phyloP scores from a whole-genome alignment of 23 red algal genomes.

The Cyanidium caldarium region DNA sequence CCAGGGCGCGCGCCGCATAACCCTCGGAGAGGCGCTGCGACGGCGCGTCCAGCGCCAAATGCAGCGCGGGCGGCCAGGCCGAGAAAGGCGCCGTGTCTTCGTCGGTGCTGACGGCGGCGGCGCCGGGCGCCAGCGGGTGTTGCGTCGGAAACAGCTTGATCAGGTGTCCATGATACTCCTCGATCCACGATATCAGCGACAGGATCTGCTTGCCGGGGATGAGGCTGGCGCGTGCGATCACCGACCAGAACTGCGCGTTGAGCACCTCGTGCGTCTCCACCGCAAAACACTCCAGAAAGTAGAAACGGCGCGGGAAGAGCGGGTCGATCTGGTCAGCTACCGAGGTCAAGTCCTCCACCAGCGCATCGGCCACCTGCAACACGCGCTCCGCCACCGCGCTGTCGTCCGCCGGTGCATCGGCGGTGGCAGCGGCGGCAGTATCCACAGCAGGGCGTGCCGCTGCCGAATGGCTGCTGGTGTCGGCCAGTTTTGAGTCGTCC shows the following conservation, averaged over 20 bases:
- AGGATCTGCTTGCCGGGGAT: not conserved
- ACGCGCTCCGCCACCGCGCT: too few relatives aligned
- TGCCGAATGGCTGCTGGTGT: too few relatives aligned
- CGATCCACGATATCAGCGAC: constrained; percentile 3
- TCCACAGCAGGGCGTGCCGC: too few relatives aligned
- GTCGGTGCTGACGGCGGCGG: not conserved
- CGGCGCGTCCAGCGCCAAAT: not conserved
- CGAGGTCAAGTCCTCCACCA: not conserved
- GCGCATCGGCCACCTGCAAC: not conserved
- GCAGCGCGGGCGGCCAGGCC: too few relatives aligned
- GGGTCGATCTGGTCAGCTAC: not conserved
- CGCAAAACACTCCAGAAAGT: not conserved
- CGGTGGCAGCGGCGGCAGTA: too few relatives aligned
- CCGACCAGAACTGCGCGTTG: not conserved
- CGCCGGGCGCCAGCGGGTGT: not conserved
- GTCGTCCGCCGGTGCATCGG: too few relatives aligned
- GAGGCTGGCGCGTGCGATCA: not conserved
- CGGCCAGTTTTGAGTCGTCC: too few relatives aligned
- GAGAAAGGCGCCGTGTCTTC: too few relatives aligned
- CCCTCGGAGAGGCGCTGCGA: constrained; percentile 6
- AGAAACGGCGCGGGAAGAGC: not conserved
- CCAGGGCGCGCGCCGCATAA: constrained; percentile 15
- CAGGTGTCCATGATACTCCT: constrained; percentile 8
- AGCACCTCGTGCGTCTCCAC: not conserved
- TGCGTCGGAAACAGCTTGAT: not conserved